Percentiles rank a stretch among this genome's conserved stretches.
phyloP scores from a whole-genome alignment of 768 basidiomycete species.

The Lentinula sp. region DNA sequence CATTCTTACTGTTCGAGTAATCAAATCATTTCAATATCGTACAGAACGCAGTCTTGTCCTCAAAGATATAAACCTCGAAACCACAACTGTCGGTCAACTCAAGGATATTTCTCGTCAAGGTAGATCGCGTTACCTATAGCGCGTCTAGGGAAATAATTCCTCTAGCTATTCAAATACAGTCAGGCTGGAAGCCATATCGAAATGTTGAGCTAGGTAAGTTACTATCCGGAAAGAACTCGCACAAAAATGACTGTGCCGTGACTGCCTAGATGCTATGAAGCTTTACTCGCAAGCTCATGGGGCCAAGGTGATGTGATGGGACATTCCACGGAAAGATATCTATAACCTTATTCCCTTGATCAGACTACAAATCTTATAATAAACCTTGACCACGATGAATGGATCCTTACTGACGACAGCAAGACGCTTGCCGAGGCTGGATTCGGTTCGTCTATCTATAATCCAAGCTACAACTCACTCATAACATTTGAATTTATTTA shows the following conservation, averaged over 20 bases:
- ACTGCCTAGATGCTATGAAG: conserved; percentile 77
- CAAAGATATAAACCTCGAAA: conserved; percentile 72
- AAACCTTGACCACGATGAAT: conserved; percentile 93
- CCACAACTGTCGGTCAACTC: conserved; percentile 71
- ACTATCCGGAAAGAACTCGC: not conserved
- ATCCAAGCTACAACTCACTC: not conserved
- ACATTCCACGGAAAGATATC: not conserved
- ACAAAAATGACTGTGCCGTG: not conserved
- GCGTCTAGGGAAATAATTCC: conserved; percentile 8
- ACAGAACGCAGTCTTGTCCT: conserved; percentile 87
- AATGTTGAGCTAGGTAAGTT: conserved; percentile 57
- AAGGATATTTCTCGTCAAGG: conserved; percentile 69
- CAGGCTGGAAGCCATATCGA: conserved; percentile 88
- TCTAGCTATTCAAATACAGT: conserved; percentile 63
- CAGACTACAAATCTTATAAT: conserved; percentile 98
- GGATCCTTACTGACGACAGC: conserved; percentile 72
- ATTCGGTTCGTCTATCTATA: conserved; percentile 52
- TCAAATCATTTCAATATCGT: conserved; percentile 92
- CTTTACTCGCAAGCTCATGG: conserved; percentile 94
- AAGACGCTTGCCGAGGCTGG: conserved; percentile 64
- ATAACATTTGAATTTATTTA: conserved; percentile 20
- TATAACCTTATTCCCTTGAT: not conserved
- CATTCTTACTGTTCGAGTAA: conserved; percentile 84
- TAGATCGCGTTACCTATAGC: conserved; percentile 21
- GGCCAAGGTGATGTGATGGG: conserved; percentile 70